These are phyloP conservation scores for Fusarium nematophilum DNA, from an alignment of 2,329 filamentous ascomycete genomes.

Conservation along the genomic window DNA sequence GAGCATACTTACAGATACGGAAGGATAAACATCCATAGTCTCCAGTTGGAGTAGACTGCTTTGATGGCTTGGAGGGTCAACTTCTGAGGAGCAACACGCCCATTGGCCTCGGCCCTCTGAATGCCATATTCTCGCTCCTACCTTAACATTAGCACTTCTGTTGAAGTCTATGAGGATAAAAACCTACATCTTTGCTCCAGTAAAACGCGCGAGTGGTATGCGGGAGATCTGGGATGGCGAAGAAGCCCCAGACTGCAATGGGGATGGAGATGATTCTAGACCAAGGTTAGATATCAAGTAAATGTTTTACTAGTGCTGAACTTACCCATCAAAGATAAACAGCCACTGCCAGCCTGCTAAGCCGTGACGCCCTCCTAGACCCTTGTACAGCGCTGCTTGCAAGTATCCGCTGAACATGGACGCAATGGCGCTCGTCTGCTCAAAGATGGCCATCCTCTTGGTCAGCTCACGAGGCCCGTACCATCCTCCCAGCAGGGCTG, in stretches of 20 bases:
- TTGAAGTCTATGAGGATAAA: no score
- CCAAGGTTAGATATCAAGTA: no score
- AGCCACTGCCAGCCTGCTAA: constrained; percentile 54
- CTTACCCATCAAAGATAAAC: constrained; percentile 53
- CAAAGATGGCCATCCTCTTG: constrained; percentile 44
- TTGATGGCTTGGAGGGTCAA: not conserved
- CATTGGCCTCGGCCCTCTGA: constrained; percentile 13
- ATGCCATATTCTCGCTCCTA: constrained; percentile 24
- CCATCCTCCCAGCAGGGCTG: constrained; percentile 45
- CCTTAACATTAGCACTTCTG: no score
- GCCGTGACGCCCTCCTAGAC: constrained; percentile 47
- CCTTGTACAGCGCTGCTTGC: constrained; percentile 49
- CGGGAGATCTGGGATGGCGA: no score
- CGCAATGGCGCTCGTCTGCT: constrained; percentile 37
- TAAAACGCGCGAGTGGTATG: no score
- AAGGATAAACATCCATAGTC: constrained; percentile 7
- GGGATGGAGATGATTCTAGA: no score
- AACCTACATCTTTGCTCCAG: no score
- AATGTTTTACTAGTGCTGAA: no score
- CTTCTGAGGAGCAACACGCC: constrained; percentile 15
- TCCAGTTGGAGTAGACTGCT: constrained; percentile 4
- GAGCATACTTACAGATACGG: constrained; percentile 2
- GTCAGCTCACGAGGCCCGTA: constrained; percentile 44
- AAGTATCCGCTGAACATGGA: constrained; percentile 47
- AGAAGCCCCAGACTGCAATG: no score